phyloP scores from a whole-genome alignment of 1,139 yeast species.

The Geotrichum siamense region DNA sequence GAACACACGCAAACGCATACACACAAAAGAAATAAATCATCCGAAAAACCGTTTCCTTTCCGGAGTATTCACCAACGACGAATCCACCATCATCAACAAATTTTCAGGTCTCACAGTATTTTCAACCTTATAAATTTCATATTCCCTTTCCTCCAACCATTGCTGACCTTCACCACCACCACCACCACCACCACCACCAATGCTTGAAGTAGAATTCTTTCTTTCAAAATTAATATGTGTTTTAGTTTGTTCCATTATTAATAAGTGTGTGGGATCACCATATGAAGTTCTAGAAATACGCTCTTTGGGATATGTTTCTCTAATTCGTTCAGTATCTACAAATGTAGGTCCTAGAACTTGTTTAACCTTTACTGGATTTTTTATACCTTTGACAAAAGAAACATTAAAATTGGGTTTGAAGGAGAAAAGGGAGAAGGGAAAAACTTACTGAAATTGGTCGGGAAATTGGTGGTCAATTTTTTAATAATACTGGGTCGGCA shows the following conservation, averaged over 20 bases:
- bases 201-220: constrained; percentile 2
- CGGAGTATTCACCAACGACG: constrained; percentile 36
- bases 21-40: too few relatives aligned
- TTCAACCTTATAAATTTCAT: constrained; percentile 27
- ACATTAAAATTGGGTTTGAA: neutral
- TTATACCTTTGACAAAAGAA: constrained; percentile 15
- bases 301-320: constrained; percentile 18
- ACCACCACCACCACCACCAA: neutral
- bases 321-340: constrained; percentile 27
- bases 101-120: constrained; percentile 34
- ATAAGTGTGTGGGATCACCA: constrained; percentile 19
- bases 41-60: constrained; percentile 20
- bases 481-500: constrained; percentile 24
- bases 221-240: neutral
- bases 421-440: neutral
- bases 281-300: constrained; percentile 21
- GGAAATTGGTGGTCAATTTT: constrained; percentile 26
- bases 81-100: constrained; percentile 38
- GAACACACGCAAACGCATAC: too few relatives aligned
- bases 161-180: constrained; percentile 1
- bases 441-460: constrained; percentile 19
- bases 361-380: constrained; percentile 23
- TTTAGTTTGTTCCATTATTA: constrained; percentile 15
- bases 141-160: constrained; percentile 22
- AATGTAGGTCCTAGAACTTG: constrained; percentile 29